phyloP scores from a whole-genome alignment of 2,329 filamentous ascomycete genomes.

The Hirsutella rhossiliensis region DNA sequence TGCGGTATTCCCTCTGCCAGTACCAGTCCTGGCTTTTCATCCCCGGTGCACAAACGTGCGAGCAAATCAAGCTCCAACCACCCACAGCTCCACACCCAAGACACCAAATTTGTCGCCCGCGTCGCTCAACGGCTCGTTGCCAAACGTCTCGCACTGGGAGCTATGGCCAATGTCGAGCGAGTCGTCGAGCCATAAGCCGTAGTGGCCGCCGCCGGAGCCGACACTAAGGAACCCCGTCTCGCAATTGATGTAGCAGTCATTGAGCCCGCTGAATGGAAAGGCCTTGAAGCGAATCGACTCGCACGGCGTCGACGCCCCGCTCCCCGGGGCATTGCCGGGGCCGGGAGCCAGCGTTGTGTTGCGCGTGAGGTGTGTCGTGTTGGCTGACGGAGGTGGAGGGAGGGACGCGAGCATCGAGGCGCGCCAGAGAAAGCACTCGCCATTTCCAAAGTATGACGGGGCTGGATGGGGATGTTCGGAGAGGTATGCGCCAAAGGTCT shows the following conservation, averaged over 20 bases:
- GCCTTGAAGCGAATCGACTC: constrained; percentile 90
- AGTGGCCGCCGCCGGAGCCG: constrained; percentile 79
- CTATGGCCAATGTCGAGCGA: constrained; percentile 75
- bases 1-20: too few species aligned
- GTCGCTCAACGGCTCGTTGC: constrained; percentile 87
- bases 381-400: constrained; percentile 37
- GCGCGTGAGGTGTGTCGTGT: constrained; percentile 34
- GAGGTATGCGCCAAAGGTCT: constrained; percentile 87
- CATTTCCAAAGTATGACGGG: constrained; percentile 84
- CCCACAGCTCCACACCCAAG: constrained; percentile 87
- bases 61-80: constrained; percentile 48
- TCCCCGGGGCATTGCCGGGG: constrained; percentile 8
- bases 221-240: constrained; percentile 75
- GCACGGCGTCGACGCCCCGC: constrained; percentile 23
- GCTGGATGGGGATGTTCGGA: constrained; percentile 76
- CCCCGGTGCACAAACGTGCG: not conserved
- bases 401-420: constrained; percentile 45
- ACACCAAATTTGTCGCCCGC: constrained; percentile 88
- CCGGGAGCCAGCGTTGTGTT: constrained; percentile 22
- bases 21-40: not conserved
- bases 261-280: constrained; percentile 89
- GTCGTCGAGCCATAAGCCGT: constrained; percentile 88
- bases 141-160: constrained; percentile 77
- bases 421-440: constrained; percentile 73
- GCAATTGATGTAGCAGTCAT: constrained; percentile 95